A percentile compares a stretch with the other conserved stretches of the same genome.
Evolutionary conservation across 768 basidiomycete species (phyloP).

Genomic region (Terana coerulea): DNA sequence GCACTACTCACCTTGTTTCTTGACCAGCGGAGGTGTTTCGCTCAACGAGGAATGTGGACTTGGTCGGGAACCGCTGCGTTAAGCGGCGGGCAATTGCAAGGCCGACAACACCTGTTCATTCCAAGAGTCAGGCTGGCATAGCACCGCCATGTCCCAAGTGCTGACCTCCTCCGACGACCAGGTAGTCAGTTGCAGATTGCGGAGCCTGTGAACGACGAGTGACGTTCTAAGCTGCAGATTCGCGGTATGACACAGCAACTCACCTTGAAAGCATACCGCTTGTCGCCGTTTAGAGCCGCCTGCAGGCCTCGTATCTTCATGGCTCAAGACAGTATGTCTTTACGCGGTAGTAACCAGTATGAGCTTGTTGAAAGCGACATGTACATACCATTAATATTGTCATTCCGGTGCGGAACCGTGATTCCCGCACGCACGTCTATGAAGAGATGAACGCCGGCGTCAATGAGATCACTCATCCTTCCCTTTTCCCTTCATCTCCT

Average conservation of each 20-base stretch:
- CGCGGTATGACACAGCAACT: slow-evolving; percentile 3
- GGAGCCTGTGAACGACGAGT: slow-evolving; percentile 43
- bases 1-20: slow-evolving; percentile 66
- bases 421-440: too few species aligned
- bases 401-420: too few species aligned
- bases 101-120: slow-evolving; percentile 71
- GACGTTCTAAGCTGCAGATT: background rate
- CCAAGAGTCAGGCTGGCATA: background rate
- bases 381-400: too few species aligned
- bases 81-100: slow-evolving; percentile 81
- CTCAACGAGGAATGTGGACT: slow-evolving; percentile 80
- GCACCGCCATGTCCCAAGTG: background rate
- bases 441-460: background rate
- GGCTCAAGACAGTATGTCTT: background rate
- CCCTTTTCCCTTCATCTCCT: background rate
- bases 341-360: too few species aligned
- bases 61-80: slow-evolving; percentile 54
- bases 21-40: slow-evolving; percentile 71
- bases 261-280: slow-evolving; percentile 62
- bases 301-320: slow-evolving; percentile 47
- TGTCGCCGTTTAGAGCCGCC: slow-evolving; percentile 58
- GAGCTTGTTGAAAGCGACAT: too few species aligned
- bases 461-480: too few species aligned
- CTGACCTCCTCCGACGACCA: slow-evolving; percentile 84
- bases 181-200: slow-evolving; percentile 71